Base-by-base conservation (phyloP, 768 basidiomycete species). In the Candolleomyces aberdarensis region DNA sequence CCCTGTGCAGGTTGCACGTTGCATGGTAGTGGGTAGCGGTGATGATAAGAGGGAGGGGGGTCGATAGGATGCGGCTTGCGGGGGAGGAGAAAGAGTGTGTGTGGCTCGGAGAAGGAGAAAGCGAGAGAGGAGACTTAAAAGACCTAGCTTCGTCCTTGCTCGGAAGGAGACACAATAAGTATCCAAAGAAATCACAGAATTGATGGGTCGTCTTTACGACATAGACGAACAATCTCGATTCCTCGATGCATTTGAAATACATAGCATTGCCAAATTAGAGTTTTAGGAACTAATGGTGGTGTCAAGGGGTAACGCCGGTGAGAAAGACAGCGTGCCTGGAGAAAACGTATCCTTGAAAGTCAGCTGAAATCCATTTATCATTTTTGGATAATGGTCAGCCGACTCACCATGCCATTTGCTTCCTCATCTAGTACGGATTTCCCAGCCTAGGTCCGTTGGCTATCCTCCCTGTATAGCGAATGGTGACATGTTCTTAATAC, bases 1-100 rank as follows among this genome's bases (percentile, higher is more conserved):
- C 32, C 78, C 78, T 60, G 80, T 79, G 65, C 80, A 80, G 56
- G 83, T 84, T 56, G 83, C 77, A 59, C 79, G 78, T 65, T 83
- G 82, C 79, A 84, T 81, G 46, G 63, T 65, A 11, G 61, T 53
- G 32, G 59, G 56, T 31, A 46, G 52, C 22, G 61, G 59, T 20
- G 57, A 60, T 13, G 61, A 56, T 14, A 59, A 52, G 46, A 63
- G 57, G 48, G 49, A 53, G 47, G 57, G 36, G 36, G 36, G 36
- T 36, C 36, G 36, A 36, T 36, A 11, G 11, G 36, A 36, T 8
- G 36, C 6, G 36, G 36, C 36, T 36, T 36, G 36, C 36, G 36
- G 36, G 36, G 36, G 36, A 59, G 58, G 58, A 43, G 58, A 59
- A 43, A 57, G 36, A 57, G 59, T 29, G 63, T 47, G 44, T 56